A percentile compares a stretch with the other conserved stretches of the same genome.
These are phyloP conservation scores for Penicillium psychrofluorescens DNA, from an alignment of 495 filamentous ascomycete species.

Conservation along the genomic window DNA sequence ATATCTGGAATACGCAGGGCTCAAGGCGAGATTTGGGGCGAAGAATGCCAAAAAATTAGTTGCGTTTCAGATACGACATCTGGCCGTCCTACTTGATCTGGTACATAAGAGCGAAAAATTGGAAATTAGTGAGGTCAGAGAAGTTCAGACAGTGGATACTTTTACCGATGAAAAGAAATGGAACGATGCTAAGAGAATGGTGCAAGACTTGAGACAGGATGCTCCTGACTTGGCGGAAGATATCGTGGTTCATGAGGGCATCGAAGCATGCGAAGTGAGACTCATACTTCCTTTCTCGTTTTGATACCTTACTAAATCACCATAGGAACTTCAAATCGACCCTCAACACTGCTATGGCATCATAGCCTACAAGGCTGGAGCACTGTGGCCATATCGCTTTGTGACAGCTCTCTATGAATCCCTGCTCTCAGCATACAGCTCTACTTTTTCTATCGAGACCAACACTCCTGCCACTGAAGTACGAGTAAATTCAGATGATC, in stretches of 20 bases:
- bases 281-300: not conserved
- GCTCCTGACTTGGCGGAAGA: not conserved
- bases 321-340: conserved; percentile 5
- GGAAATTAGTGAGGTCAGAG: conserved; percentile 16
- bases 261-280: conserved; percentile 21
- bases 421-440: conserved; percentile 17
- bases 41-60: conserved; percentile 11
- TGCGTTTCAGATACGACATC: not conserved
- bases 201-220: conserved; percentile 16
- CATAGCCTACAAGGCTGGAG: conserved; percentile 28
- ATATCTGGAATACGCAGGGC: conserved; percentile 12
- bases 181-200: conserved; percentile 21
- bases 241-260: conserved; percentile 6
- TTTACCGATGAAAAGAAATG: conserved; percentile 26
- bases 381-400: conserved; percentile 39
- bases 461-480: conserved; percentile 11
- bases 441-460: conserved; percentile 29
- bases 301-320: not conserved
- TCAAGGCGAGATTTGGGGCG: conserved; percentile 7
- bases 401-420: conserved; percentile 29
- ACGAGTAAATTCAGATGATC: conserved; percentile 2
- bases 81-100: conserved; percentile 5
- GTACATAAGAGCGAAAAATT: not conserved
- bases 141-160: conserved; percentile 29
- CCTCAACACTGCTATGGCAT: conserved; percentile 9